Evolutionary conservation across 352 stramenopile species (phyloP), one percentile per base, ranked within the genome.

Genomic region (Proteromonas lacertae): DNA sequence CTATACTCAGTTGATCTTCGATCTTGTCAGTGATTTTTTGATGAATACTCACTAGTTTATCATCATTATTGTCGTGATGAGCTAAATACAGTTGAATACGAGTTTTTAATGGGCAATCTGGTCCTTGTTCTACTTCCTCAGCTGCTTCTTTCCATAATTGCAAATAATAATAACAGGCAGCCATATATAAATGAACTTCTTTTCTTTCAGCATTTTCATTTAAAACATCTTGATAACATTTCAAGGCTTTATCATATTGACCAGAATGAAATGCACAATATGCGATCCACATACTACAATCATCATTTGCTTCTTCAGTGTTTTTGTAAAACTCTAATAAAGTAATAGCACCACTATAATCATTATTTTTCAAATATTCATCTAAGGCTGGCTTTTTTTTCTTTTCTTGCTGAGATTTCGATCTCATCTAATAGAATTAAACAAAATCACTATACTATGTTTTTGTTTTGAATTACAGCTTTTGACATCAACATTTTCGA

Each of bases 311-410:
- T 37, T 90, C 74, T 33, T 90, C 57, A 12, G 78, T 59, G 20
- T 66, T 57, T 48, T 90, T 62, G 56, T 90, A 91, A 47, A 90
- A 90, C 51, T 92, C 75, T 25, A 94, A 55, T 38, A 91, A 66
- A 7, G 79, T 69, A 0, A 83, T 54, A 0, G 76, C 76, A 22
- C 78, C 79, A 0, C 72, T 87, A 42, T 89, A 92, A 58, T 93
- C 80, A 25, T 66, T 53, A 44, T 39, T 31, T 35, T 52, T 36
- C 32, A 68, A 43, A 36, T 57, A 67, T 29, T 60, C 48, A n/a
- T 62, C 35, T 16, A 62, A 43, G 23, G 40, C 43, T 7, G 48
- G 25, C 17, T 42, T 24, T 2, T 25, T 6, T 36, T 36, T 36
- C 4, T 26, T 26, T n/a, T n/a, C n/a, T n/a, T n/a, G n/a, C n/a